phyloP scores from a whole-genome alignment of 164 flowering plant genomes.

The Berberis thunbergii region DNA sequence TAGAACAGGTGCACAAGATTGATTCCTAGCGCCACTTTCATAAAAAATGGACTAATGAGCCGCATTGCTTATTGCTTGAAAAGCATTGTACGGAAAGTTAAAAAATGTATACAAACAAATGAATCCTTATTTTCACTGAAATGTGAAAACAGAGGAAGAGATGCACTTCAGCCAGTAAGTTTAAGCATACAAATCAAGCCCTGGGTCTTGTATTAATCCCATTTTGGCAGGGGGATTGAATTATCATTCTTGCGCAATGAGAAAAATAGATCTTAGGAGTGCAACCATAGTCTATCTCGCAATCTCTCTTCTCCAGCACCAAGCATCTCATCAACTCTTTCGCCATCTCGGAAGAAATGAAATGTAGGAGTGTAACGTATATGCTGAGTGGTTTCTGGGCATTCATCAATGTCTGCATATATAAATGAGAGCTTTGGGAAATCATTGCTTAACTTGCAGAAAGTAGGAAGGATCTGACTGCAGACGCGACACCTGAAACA shows the following conservation, averaged over 20 bases:
- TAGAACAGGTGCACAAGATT: too few relatives aligned
- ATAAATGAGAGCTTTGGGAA: constrained; percentile 68
- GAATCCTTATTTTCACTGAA: too few relatives aligned
- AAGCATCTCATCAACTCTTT: constrained; percentile 92
- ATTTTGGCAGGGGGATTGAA: not conserved
- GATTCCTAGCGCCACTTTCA: too few relatives aligned
- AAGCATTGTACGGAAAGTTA: too few relatives aligned
- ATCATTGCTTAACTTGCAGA: constrained; percentile 59
- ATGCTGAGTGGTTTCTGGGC: constrained; percentile 83
- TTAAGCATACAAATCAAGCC: too few relatives aligned
- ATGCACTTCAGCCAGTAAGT: too few relatives aligned
- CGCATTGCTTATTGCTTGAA: too few relatives aligned
- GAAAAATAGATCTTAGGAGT: constrained; percentile 27
- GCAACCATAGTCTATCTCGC: constrained; percentile 90
- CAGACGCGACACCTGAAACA: constrained; percentile 76
- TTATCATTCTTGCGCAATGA: not conserved
- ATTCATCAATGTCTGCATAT: constrained; percentile 94
- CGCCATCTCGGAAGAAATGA: constrained; percentile 86
- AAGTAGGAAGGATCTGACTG: constrained; percentile 76
- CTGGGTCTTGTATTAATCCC: too few relatives aligned
- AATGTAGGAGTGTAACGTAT: constrained; percentile 91
- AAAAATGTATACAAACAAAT: too few relatives aligned
- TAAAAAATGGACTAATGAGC: too few relatives aligned
- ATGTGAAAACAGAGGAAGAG: too few relatives aligned
- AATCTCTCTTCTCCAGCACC: constrained; percentile 90